Percentiles rank a stretch among this genome's conserved stretches.
Conservation (phyloP, 2,329 filamentous ascomycete species). For the Alternaria incomplexa region DNA sequence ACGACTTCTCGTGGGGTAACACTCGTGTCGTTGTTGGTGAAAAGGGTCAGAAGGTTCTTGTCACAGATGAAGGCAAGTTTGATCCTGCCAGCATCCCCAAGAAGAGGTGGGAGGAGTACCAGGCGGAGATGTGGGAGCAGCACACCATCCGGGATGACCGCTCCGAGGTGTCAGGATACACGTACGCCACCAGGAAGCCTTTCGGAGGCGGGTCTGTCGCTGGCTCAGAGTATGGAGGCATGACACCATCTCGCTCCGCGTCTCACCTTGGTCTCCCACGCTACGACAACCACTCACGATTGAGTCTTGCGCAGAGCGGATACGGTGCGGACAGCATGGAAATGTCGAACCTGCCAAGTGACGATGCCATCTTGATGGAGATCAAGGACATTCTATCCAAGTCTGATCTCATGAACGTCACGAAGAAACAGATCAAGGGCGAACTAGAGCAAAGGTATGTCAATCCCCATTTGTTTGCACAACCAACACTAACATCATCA, state of each 20-base stretch:
- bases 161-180: constrained; percentile 91
- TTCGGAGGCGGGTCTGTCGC: constrained; percentile 53
- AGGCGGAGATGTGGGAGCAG: constrained; percentile 95
- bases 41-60: constrained; percentile 86
- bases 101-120: constrained; percentile 99
- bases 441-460: constrained; percentile 79
- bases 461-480: neutral
- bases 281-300: constrained; percentile 50
- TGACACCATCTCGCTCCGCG: constrained; percentile 61
- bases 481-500: constrained; percentile 21
- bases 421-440: constrained; percentile 96
- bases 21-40: constrained; percentile 97
- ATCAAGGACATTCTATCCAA: constrained; percentile 92
- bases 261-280: constrained; percentile 65
- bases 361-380: constrained; percentile 89
- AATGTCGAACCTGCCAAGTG: constrained; percentile 79
- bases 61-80: constrained; percentile 97
- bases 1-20: constrained; percentile 99
- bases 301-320: constrained; percentile 65
- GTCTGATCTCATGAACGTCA: constrained; percentile 95
- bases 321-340: constrained; percentile 65
- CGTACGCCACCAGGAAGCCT: constrained; percentile 84
- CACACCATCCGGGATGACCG: constrained; percentile 83
- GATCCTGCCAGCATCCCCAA: constrained; percentile 90
- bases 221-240: constrained; percentile 69